Evolutionary conservation across 2,329 filamentous ascomycete species (phyloP).

Genomic region (Arachnomyces sp.): DNA sequence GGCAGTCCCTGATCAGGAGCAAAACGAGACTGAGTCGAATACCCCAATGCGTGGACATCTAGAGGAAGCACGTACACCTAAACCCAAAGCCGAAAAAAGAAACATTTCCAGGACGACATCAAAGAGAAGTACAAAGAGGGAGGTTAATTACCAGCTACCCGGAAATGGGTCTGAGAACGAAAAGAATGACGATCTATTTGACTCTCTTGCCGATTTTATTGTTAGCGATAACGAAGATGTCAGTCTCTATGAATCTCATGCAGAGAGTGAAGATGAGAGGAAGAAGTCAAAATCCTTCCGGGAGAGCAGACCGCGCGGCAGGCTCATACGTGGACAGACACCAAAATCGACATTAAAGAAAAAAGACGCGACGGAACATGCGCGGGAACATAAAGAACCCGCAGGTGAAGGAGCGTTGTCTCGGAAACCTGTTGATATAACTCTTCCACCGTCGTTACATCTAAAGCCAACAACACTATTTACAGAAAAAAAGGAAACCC

Average conservation of each 20-base stretch:
- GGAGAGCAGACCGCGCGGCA: constrained; percentile 20
- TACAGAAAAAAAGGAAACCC: neutral
- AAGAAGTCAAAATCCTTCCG: constrained; percentile 15
- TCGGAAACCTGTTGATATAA: too few relatives aligned
- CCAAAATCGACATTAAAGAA: constrained; percentile 16
- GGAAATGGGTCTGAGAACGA: constrained; percentile 13
- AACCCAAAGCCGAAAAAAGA: neutral
- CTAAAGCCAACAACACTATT: neutral
- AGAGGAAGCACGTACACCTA: constrained; percentile 6
- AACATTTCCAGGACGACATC: neutral
- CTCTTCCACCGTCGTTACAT: neutral
- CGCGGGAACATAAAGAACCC: constrained; percentile 14
- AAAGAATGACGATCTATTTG: constrained; percentile 23
- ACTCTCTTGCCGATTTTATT: constrained; percentile 35
- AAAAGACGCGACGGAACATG: constrained; percentile 10
- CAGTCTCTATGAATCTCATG: constrained; percentile 27
- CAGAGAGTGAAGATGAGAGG: constrained; percentile 21
- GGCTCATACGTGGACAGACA: constrained; percentile 28
- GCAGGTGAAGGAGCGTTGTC: neutral
- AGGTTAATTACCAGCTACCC: constrained; percentile 16
- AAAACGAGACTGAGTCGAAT: constrained; percentile 9
- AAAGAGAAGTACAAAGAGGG: constrained; percentile 9
- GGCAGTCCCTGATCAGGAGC: constrained; percentile 18
- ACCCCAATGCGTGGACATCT: too few relatives aligned
- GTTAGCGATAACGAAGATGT: constrained; percentile 33